Conservation (phyloP, 257 asterid species). For the Gentiana macrophylla region DNA sequence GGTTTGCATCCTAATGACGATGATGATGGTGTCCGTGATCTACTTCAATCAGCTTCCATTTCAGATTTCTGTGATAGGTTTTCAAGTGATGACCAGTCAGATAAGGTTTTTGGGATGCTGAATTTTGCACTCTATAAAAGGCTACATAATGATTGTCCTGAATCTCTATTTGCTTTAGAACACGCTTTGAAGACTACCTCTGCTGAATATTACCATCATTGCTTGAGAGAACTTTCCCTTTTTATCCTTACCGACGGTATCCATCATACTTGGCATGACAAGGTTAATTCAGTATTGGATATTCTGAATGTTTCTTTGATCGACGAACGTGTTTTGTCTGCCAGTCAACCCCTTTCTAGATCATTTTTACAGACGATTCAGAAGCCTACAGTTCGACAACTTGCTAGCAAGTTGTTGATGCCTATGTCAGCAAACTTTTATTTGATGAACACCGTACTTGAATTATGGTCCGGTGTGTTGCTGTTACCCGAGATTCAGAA, state of each 20-base stretch:
- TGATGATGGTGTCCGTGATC: constrained; percentile 4
- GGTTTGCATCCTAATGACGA: constrained; percentile 2
- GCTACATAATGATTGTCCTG: constrained; percentile 20
- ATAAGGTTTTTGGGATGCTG: constrained; percentile 30
- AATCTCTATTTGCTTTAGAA: constrained; percentile 25
- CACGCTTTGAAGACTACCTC: constrained; percentile 28
- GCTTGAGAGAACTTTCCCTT: constrained; percentile 30
- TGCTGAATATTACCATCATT: constrained; percentile 24
- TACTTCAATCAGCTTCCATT: constrained; percentile 12
- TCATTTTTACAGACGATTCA: constrained; percentile 22
- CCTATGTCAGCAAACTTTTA: constrained; percentile 25
- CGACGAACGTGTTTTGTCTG: constrained; percentile 21
- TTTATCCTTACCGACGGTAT: constrained; percentile 14
- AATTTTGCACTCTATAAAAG: constrained; percentile 30
- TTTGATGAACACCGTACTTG: constrained; percentile 22
- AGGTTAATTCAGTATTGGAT: constrained; percentile 3
- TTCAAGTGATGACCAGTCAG: constrained; percentile 16
- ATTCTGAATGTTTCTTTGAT: constrained; percentile 19
- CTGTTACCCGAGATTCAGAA: constrained; percentile 18
- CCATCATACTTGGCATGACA: constrained; percentile 6
- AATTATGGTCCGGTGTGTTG: constrained; percentile 24
- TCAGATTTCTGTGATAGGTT: constrained; percentile 19
- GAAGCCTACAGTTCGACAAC: constrained; percentile 27
- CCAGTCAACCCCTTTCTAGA: constrained; percentile 25
- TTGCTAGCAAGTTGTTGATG: constrained; percentile 23